Percentiles rank a stretch among this genome's conserved stretches.
Conservation (phyloP, 129 eudicot species). For the Arctium minus region DNA sequence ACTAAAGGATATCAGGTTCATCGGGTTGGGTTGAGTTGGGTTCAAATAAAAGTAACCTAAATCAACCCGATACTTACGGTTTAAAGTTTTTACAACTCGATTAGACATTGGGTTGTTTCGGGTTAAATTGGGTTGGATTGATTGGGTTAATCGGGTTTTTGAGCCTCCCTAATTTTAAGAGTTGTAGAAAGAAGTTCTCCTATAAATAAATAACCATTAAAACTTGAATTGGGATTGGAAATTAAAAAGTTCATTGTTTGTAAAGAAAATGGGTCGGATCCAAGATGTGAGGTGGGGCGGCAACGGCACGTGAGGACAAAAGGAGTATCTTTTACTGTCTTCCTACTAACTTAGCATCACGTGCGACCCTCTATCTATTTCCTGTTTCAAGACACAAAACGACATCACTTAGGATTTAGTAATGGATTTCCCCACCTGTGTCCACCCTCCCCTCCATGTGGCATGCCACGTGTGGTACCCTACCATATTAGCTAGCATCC, state of each 20-base stretch:
- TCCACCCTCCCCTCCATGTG: conserved; percentile 21
- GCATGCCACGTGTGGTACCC: conserved; percentile 36
- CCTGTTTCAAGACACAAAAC: conserved; percentile 11
- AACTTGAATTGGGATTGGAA: not conserved
- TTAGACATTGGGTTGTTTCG: no score
- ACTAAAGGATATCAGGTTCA: no score
- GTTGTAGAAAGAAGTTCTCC: no score
- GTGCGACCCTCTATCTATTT: conserved; percentile 24
- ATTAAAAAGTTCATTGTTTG: not conserved
- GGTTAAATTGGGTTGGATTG: no score
- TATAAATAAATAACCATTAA: no score
- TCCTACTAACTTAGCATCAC: conserved; percentile 11
- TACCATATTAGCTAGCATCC: conserved; percentile 31
- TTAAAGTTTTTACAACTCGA: no score
- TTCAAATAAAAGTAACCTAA: no score
- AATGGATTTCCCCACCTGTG: conserved; percentile 33
- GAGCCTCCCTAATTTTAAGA: no score
- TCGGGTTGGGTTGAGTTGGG: no score
- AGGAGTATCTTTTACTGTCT: not conserved
- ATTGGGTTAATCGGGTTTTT: no score
- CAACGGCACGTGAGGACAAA: conserved; percentile 21
- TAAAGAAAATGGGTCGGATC: not conserved
- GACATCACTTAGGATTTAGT: conserved; percentile 24
- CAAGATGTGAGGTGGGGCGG: conserved; percentile 21
- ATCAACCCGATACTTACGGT: no score